Percentiles rank a stretch among this genome's conserved stretches.
Conservation (phyloP, 306 rosid species). For the Rosa lucieae region DNA sequence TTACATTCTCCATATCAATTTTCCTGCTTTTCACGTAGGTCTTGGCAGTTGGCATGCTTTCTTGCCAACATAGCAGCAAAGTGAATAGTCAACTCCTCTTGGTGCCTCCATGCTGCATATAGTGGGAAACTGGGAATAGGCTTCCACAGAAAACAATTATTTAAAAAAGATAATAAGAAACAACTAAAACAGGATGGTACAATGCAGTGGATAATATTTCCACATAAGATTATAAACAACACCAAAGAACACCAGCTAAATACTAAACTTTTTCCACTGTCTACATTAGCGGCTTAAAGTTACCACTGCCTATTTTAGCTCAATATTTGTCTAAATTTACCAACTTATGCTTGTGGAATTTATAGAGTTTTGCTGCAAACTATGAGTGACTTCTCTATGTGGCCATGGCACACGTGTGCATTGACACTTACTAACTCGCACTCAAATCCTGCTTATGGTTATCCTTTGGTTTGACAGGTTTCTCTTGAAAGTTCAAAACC, state of each 20-base stretch:
- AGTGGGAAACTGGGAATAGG: no score
- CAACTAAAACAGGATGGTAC: background rate
- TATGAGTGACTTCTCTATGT: background rate
- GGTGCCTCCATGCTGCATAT: background rate
- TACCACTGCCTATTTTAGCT: background rate
- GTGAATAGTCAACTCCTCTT: background rate
- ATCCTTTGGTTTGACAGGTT: conserved; percentile 41
- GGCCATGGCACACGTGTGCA: background rate
- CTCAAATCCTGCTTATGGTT: background rate
- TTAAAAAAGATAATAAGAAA: background rate
- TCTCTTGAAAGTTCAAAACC: conserved; percentile 39
- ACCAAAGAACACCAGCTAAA: background rate
- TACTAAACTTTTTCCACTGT: background rate
- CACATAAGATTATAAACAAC: background rate
- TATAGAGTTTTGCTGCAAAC: background rate
- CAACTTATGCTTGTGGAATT: background rate
- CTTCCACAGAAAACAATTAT: background rate
- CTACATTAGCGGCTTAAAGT: background rate
- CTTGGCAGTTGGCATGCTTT: background rate
- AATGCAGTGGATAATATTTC: background rate
- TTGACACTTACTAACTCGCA: background rate
- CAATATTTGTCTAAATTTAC: background rate
- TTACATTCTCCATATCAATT: background rate
- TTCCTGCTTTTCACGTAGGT: background rate
- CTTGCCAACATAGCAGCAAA: background rate